Evolutionary conservation across 2,329 filamentous ascomycete genomes (phyloP).

Genomic region (Aspergillus sp.): DNA sequence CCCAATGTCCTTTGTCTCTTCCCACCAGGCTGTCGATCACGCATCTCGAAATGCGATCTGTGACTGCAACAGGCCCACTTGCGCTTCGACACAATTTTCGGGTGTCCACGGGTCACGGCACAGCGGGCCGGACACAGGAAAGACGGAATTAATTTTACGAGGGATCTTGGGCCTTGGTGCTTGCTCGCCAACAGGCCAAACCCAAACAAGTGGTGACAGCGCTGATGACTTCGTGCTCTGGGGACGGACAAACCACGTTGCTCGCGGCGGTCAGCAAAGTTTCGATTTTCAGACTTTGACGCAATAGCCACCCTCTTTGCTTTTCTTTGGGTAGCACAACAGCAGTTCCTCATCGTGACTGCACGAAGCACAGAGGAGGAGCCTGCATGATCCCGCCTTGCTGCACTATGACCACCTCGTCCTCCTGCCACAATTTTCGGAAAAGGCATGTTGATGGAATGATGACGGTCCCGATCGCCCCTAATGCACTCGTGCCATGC

Average conservation of each 20-base stretch:
- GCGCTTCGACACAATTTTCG: background rate
- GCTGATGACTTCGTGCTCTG: background rate
- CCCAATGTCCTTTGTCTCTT: background rate
- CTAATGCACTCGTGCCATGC: background rate
- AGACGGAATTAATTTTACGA: background rate
- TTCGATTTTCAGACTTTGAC: background rate
- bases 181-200: background rate
- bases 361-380: background rate
- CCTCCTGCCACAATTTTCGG: background rate
- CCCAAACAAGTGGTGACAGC: background rate
- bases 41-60: background rate
- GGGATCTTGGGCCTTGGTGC: background rate
- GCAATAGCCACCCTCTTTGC: background rate
- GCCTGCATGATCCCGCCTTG: background rate
- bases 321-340: background rate
- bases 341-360: constrained; percentile 1
- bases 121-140: background rate
- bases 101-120: background rate
- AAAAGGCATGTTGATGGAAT: background rate
- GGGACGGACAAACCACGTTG: background rate
- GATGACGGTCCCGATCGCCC: background rate
- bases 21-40: constrained; percentile 7
- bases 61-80: constrained; percentile 7
- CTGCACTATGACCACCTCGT: background rate
- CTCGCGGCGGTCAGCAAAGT: constrained; percentile 4